A percentile compares a stretch with the other conserved stretches of the same genome.
phyloP scores from a whole-genome alignment of 2,329 filamentous ascomycete genomes.

The Penicillium sp. region DNA sequence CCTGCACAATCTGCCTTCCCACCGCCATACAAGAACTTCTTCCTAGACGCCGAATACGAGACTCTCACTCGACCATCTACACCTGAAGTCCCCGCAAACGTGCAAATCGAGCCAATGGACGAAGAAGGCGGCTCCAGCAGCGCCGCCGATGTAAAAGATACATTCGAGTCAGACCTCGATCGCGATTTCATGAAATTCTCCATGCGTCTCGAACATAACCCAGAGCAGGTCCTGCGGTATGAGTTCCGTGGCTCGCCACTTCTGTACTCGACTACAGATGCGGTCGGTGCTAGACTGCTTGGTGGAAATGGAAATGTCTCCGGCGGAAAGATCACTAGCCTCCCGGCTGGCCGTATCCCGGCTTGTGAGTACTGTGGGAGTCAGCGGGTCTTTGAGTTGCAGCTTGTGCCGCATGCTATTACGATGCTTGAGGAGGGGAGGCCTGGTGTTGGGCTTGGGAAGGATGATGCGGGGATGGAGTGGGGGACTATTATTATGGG shows the following conservation, averaged over 20 bases:
- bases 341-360: constrained; percentile 55
- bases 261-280: constrained; percentile 75
- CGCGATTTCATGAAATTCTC: constrained; percentile 76
- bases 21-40: constrained; percentile 67
- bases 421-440: constrained; percentile 77
- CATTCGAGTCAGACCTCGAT: constrained; percentile 72
- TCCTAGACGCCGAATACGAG: constrained; percentile 90
- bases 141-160: constrained; percentile 57
- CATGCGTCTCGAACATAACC: constrained; percentile 72
- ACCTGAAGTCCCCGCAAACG: constrained; percentile 48
- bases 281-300: constrained; percentile 64
- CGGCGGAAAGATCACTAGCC: constrained; percentile 29
- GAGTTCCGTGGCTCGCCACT: constrained; percentile 70
- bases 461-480: constrained; percentile 77
- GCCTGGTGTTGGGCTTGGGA: constrained; percentile 54
- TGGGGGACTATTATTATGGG: constrained; percentile 91
- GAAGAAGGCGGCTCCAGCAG: constrained; percentile 28
- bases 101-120: constrained; percentile 44
- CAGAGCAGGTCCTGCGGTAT: constrained; percentile 76
- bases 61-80: constrained; percentile 61
- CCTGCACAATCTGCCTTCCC: constrained; percentile 64
- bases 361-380: constrained; percentile 72
- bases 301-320: constrained; percentile 18
- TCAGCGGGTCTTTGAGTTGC: constrained; percentile 79
- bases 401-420: constrained; percentile 88